Base-by-base conservation (phyloP, 2,329 filamentous ascomycete genomes). In the Exophiala oligosperma region DNA sequence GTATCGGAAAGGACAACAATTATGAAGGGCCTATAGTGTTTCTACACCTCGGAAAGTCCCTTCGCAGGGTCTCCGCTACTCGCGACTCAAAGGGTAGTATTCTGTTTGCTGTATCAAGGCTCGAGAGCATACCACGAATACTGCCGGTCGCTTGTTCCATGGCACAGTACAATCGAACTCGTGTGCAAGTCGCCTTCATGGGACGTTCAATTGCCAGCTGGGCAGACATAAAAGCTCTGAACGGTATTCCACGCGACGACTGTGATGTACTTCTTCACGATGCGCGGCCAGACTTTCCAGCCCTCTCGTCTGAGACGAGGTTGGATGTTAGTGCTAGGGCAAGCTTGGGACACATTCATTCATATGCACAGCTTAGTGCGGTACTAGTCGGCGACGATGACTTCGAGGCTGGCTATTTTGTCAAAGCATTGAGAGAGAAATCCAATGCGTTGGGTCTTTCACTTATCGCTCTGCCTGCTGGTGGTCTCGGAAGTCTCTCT, bases 131-230 rank as follows among this genome's bases (percentile, higher is more conserved):
- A 14, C 82, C 90, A 0, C 82, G 83, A 32, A 72, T 97, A 53
- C 76, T 96, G 32, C 91, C 92, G 0, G 79, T 96, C 69, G 91
- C 92, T 4, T 97, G 94, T 72, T 84, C 90, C 67, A 97, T 97
- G 92, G 87, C 86, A 5, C 72, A 73, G 23, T 81, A 86, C 72
- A 80, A 83, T 56, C 79, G 82, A 58, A 96, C 85, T 68, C 81
- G 85, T 62, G 91, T 97, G 7, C 93, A 97, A 71, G 88, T 96
- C 69, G 88, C 84, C 0, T 74, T 97, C 3, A 82, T 95, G 75
- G 88, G 92, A 50, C 82, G 88, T 59, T 88, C 86, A 59, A 82
- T 87, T 11, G 82, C 96, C 51, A 76, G 83, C 0, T 73, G 95
- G 51, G 80, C 86, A 12, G 84, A 89, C 35, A 78, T 97, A 32